phyloP scores from a whole-genome alignment of 148 eudicot genomes.

The Euryodendron excelsum region DNA sequence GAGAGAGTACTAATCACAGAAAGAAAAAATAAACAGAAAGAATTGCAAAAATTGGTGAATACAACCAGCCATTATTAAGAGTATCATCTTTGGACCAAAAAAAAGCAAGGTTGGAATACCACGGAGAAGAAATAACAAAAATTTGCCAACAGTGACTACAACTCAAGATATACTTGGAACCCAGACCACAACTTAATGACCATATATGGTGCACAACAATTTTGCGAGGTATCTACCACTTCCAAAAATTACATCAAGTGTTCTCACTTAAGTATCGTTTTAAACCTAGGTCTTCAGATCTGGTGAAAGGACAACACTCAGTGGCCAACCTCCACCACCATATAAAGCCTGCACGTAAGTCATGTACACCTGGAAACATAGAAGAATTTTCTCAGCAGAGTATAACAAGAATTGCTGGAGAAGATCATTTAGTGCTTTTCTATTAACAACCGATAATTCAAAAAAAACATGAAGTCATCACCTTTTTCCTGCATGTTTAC shows the following conservation, averaged over 20 bases:
- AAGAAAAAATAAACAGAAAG: neutral
- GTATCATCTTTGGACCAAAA: too few relatives aligned
- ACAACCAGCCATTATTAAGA: too few relatives aligned
- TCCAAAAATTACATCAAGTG: neutral
- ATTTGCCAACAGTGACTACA: neutral
- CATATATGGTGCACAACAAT: neutral
- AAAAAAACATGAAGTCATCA: too few relatives aligned
- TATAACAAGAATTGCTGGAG: neutral
- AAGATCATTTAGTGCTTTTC: neutral
- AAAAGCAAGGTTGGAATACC: too few relatives aligned
- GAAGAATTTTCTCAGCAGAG: neutral
- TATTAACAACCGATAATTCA: too few relatives aligned
- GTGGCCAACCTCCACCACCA: constrained; percentile 98
- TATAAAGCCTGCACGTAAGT: constrained; percentile 94
- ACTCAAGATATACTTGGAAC: neutral
- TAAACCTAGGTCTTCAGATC: constrained; percentile 92
- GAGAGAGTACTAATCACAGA: neutral
- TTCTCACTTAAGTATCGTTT: constrained; percentile 78
- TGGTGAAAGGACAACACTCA: constrained; percentile 85
- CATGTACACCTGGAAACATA: constrained; percentile 75
- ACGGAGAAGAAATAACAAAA: constrained; percentile 6
- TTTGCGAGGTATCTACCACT: neutral
- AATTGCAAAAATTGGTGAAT: too few relatives aligned
- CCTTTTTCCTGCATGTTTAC: too few relatives aligned
- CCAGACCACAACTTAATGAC: neutral